phyloP scores from a whole-genome alignment of 2,329 filamentous ascomycete genomes.

The Cladosporium phlei region DNA sequence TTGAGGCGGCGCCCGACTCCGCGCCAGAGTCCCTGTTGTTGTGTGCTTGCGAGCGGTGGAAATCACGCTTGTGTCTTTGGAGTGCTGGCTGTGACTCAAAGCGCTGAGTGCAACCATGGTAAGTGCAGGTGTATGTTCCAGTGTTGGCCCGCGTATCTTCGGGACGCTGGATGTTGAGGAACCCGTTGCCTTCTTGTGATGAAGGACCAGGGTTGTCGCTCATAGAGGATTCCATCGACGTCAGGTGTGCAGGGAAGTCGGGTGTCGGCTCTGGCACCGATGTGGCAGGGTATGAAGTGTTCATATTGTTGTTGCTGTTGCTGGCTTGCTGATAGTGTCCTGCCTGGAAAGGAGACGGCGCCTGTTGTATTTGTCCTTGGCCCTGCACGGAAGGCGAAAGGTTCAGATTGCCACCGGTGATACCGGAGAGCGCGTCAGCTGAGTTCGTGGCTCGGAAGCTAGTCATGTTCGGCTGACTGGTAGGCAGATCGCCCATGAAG shows the following conservation, averaged over 20 bases:
- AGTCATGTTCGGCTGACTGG: constrained; percentile 38
- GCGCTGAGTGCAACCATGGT: constrained; percentile 80
- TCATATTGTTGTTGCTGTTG: constrained; percentile 23
- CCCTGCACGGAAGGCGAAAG: constrained; percentile 24
- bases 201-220: constrained; percentile 48
- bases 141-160: constrained; percentile 64
- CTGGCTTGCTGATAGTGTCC: constrained; percentile 25
- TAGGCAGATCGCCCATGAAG: constrained; percentile 41
- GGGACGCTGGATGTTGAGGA: constrained; percentile 49
- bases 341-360: constrained; percentile 21
- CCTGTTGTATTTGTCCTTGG: constrained; percentile 18
- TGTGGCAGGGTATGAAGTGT: constrained; percentile 22
- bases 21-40: constrained; percentile 25
- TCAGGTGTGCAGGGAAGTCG: constrained; percentile 56
- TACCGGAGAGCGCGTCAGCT: constrained; percentile 29
- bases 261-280: constrained; percentile 42
- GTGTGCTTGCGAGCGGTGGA: constrained; percentile 63
- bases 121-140: constrained; percentile 94
- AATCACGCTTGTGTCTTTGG: constrained; percentile 93
- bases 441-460: constrained; percentile 41
- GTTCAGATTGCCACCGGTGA: constrained; percentile 25
- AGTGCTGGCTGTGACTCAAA: constrained; percentile 84
- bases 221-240: constrained; percentile 58
- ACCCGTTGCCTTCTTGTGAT: constrained; percentile 36
- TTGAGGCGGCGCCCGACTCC: constrained; percentile 33